Evolutionary conservation across 2,329 filamentous ascomycete species (phyloP).

Genomic region (Chalaropsis ovoidea): DNA sequence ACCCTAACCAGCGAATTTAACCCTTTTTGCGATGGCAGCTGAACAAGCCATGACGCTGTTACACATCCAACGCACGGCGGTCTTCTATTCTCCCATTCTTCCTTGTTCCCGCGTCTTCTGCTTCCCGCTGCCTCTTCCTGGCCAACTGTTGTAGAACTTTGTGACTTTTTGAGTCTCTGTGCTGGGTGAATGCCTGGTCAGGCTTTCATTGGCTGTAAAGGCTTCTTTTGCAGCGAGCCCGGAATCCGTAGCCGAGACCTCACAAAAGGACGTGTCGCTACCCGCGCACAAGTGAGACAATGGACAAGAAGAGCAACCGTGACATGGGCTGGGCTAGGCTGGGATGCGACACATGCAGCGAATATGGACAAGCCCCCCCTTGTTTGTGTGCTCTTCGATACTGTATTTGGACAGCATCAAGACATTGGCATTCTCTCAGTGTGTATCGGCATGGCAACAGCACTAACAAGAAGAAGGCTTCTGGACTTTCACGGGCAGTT

Average conservation of each 20-base stretch:
- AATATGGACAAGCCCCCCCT: not conserved
- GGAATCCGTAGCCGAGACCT: not conserved
- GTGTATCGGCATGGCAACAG: not conserved
- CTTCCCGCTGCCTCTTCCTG: not conserved
- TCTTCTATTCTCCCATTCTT: too few species aligned
- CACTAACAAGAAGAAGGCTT: not conserved
- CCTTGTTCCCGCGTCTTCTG: too few species aligned
- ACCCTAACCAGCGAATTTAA: not conserved
- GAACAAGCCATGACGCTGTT: too few species aligned
- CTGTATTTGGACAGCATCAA: not conserved
- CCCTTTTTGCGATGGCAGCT: not conserved
- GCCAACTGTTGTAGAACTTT: not conserved
- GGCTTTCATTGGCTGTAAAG: not conserved
- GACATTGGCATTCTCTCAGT: conserved; percentile 6
- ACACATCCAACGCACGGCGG: too few species aligned
- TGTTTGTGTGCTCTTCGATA: not conserved
- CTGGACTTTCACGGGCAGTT: too few species aligned
- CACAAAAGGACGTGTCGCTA: conserved; percentile 4
- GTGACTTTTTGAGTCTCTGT: not conserved
- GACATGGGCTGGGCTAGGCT: not conserved
- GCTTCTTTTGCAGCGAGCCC: not conserved
- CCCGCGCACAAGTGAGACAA: not conserved
- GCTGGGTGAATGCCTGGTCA: not conserved
- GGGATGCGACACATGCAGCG: not conserved
- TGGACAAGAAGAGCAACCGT: not conserved